Percentiles rank a stretch among this genome's conserved stretches.
Conservation (phyloP, 2,329 filamentous ascomycete genomes). For the Pezicula rhizophila region DNA sequence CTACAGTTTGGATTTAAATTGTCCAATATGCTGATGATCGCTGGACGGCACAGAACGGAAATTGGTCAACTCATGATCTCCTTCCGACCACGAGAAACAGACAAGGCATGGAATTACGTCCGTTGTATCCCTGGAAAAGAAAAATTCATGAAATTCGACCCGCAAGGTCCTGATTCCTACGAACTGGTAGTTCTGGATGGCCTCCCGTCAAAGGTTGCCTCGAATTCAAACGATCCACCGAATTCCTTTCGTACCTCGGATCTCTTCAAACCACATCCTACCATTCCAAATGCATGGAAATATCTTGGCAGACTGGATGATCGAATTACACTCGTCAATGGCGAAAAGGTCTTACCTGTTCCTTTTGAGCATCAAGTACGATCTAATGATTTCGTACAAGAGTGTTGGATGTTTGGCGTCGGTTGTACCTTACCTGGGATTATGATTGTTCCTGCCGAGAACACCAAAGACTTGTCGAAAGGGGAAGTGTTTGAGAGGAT, state of each 20-base stretch:
- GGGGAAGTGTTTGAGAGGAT: constrained; percentile 41
- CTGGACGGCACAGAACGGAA: constrained; percentile 38
- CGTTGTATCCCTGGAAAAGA: constrained; percentile 21
- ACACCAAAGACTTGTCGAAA: constrained; percentile 32
- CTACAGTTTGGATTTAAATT: neutral
- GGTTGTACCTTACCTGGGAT: constrained; percentile 45
- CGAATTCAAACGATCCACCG: constrained; percentile 37
- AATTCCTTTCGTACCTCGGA: constrained; percentile 40
- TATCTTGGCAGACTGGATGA: constrained; percentile 40
- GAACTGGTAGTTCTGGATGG: constrained; percentile 29
- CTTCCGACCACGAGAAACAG: constrained; percentile 38
- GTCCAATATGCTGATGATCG: neutral
- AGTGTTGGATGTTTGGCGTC: constrained; percentile 50
- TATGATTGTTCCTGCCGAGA: constrained; percentile 42
- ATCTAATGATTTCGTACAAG: constrained; percentile 43
- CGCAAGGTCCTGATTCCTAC: constrained; percentile 5
- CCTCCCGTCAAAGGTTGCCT: constrained; percentile 30
- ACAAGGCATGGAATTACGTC: constrained; percentile 58
- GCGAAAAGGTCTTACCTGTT: constrained; percentile 39
- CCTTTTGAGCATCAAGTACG: constrained; percentile 45
- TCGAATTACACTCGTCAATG: constrained; percentile 38
- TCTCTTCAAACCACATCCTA: constrained; percentile 36
- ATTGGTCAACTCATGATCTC: constrained; percentile 58
- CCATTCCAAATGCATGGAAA: constrained; percentile 37
- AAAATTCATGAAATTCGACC: constrained; percentile 10